These are phyloP conservation scores for Hanseniaspora singularis DNA, from an alignment of 805 yeast genomes.

Conservation along the genomic window DNA sequence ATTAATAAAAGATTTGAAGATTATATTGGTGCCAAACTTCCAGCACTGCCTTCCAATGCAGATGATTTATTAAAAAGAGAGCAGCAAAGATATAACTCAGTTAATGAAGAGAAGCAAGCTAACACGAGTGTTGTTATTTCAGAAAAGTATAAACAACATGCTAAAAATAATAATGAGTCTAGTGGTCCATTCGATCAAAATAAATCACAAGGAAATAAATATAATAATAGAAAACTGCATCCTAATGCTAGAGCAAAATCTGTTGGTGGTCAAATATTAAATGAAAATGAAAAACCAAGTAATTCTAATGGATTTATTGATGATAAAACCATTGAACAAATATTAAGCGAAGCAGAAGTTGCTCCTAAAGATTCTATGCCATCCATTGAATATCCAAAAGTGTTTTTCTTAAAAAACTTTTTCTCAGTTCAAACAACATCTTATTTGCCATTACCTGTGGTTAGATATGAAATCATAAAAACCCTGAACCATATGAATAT, in stretches of 20 bases:
- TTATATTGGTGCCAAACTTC: conserved; percentile 20
- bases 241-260: conserved; percentile 85
- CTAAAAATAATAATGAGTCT: no score
- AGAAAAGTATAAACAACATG: conserved; percentile 13
- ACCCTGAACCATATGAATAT: conserved; percentile 69
- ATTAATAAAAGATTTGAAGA: not conserved
- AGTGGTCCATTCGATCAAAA: no score
- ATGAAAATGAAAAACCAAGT: conserved; percentile 29
- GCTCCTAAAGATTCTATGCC: conserved; percentile 79
- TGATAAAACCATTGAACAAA: conserved; percentile 34
- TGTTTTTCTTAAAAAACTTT: conserved; percentile 82
- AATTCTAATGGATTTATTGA: conserved; percentile 8
- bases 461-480: conserved; percentile 69
- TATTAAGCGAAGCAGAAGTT: conserved; percentile 37
- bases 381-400: conserved; percentile 84
- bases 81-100: conserved; percentile 20
- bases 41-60: conserved; percentile 30
- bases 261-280: conserved; percentile 61
- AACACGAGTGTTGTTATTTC: not conserved
- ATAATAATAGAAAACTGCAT: conserved; percentile 36
- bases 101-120: conserved; percentile 15
- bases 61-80: conserved; percentile 24
- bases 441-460: conserved; percentile 79
- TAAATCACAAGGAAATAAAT: conserved; percentile 21
- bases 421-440: conserved; percentile 92